Evolutionary conservation across 1,139 yeast genomes (phyloP).

Genomic region (Debaryomycetaceae sp.): DNA sequence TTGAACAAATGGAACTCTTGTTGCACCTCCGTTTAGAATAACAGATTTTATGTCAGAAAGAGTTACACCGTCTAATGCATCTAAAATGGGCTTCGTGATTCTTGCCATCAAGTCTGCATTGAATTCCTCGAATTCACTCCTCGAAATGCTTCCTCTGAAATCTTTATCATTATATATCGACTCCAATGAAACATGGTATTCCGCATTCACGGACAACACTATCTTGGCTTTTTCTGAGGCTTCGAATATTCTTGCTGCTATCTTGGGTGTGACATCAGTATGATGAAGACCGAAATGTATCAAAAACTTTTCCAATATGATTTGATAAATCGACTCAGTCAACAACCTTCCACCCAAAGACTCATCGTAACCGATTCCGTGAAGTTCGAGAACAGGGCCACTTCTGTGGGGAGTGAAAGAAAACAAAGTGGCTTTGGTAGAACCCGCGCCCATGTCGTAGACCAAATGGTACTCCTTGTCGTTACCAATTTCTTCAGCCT

Average conservation of each 20-base stretch:
- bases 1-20: constrained; percentile 88
- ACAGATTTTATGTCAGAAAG: constrained; percentile 56
- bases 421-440: constrained; percentile 81
- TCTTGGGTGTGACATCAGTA: constrained; percentile 46
- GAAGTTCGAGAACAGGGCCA: constrained; percentile 53
- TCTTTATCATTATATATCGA: constrained; percentile 68
- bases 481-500: constrained; percentile 37
- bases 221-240: constrained; percentile 86
- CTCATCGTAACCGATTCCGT: constrained; percentile 67
- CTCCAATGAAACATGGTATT: constrained; percentile 71
- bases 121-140: constrained; percentile 74
- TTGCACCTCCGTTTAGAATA: constrained; percentile 85
- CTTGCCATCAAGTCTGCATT: constrained; percentile 43
- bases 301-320: constrained; percentile 58
- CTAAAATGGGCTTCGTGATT: constrained; percentile 52
- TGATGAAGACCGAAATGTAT: constrained; percentile 34
- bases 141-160: constrained; percentile 59
- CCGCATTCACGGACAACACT: constrained; percentile 82
- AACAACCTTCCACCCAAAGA: constrained; percentile 72
- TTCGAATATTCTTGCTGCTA: constrained; percentile 67
- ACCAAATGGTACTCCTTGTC: constrained; percentile 62
- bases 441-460: constrained; percentile 92
- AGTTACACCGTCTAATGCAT: constrained; percentile 38
- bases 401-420: constrained; percentile 51
- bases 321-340: constrained; percentile 60